Evolutionary conservation across 306 rosid species (phyloP), one percentile per base, ranked within the genome.

Genomic region (Phaseolus lunatus): DNA sequence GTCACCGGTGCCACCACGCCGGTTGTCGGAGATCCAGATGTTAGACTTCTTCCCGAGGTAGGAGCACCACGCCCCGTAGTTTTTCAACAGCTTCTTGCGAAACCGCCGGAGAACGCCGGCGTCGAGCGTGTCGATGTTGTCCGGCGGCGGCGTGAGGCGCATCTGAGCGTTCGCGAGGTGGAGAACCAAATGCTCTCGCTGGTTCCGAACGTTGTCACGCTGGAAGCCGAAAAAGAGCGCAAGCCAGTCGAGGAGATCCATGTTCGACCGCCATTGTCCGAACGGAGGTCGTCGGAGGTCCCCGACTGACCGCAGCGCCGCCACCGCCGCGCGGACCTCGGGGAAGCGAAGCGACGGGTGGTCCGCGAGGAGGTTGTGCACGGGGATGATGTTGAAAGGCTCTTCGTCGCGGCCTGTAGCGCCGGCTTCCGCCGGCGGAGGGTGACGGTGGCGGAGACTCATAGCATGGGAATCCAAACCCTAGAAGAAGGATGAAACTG

Each of bases 121-220:
- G 54, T 95, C 97, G 3, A 95, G 85, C 0, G 85, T 82, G 56
- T 95, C 98, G 68, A 92, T 90, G 84, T 90, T 95, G 78, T 92
- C 97, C 18, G 98, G 97, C 20, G 98, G 96, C 74, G 96, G 96
- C 5, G 84, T 84, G 62, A 92, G 89, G 8, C 98, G 95, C 98
- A 95, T 92, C 95, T 95, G 97, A 23, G 96, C 96, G 80, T 95
- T 95, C 16, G 96, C 97, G 3, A 95, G 89, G 85, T 95, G 98
- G 70, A 95, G 98, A 1, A 92, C 94, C 0, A 95, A 72, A 71
- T 95, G 98, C 85, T 95, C 98, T n/a, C 98, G 84, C 85, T 95
- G 98, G 87, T 95, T 95, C 9, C 96, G 91, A 8, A 92, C 98
- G 86, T 88, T 95, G 75, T 92, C 96, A 44, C 20, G 81, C 26